Evolutionary conservation across 2,329 filamentous ascomycete species (phyloP).

Genomic region (Penicillium janthinellum): DNA sequence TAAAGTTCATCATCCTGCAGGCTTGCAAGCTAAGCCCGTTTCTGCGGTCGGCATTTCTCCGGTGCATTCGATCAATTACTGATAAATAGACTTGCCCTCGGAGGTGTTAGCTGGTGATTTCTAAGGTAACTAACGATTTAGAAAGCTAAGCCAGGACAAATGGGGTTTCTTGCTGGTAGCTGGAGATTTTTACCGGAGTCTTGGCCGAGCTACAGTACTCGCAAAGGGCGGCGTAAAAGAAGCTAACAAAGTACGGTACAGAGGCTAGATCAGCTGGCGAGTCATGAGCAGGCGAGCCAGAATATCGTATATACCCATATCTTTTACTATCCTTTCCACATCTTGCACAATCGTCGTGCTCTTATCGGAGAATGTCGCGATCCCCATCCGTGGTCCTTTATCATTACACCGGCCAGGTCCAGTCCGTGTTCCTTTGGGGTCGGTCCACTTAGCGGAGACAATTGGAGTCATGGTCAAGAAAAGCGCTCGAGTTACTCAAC

Average conservation of each 20-base stretch:
- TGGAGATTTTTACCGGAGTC: background rate
- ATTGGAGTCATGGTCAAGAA: background rate
- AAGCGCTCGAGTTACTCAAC: background rate
- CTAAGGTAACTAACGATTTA: too few species aligned
- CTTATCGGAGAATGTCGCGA: slow-evolving; percentile 19
- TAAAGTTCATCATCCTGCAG: slow-evolving; percentile 16
- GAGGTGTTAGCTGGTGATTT: background rate
- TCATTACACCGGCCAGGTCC: slow-evolving; percentile 11
- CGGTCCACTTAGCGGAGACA: background rate
- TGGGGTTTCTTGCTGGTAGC: background rate
- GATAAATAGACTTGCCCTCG: background rate
- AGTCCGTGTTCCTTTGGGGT: background rate
- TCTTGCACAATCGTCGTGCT: slow-evolving; percentile 9
- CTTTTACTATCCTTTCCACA: background rate
- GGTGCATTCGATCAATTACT: slow-evolving; percentile 14
- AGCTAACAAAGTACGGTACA: background rate
- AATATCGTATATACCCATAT: background rate
- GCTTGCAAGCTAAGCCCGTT: slow-evolving; percentile 14
- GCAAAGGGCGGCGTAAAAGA: background rate
- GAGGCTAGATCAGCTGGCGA: background rate
- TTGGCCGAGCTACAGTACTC: background rate
- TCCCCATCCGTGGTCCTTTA: background rate
- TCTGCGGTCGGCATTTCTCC: slow-evolving; percentile 23
- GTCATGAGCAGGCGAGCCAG: background rate
- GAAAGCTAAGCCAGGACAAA: background rate